phyloP scores from a whole-genome alignment of 2,329 filamentous ascomycete genomes.

The Trichoderma koningiopsis region DNA sequence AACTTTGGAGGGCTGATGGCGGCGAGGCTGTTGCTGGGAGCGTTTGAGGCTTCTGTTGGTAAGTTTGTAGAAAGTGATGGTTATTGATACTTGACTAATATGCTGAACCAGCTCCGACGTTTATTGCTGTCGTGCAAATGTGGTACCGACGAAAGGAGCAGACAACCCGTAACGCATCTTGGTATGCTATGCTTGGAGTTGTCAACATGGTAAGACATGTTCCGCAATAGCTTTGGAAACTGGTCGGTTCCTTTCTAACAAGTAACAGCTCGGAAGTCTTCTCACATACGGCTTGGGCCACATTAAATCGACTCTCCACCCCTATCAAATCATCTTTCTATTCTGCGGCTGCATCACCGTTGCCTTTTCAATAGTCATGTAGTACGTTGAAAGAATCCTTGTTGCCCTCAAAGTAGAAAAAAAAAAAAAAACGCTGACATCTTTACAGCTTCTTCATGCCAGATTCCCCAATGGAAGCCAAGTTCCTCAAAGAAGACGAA shows the following conservation, averaged over 20 bases:
- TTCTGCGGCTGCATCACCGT: conserved; percentile 46
- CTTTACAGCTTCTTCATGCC: conserved; percentile 54
- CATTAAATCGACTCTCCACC: conserved; percentile 34
- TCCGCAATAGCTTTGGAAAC: no score
- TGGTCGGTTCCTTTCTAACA: no score
- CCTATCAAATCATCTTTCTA: conserved; percentile 48
- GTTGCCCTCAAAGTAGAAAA: no score
- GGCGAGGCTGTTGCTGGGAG: conserved; percentile 49
- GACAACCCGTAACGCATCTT: conserved; percentile 36
- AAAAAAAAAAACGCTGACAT: no score
- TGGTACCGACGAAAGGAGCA: conserved; percentile 42
- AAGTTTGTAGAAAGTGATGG: background rate
- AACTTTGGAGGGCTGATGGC: conserved; percentile 50
- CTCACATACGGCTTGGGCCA: conserved; percentile 39
- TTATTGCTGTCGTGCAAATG: conserved; percentile 41
- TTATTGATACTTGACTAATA: no score
- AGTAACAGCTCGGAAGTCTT: conserved; percentile 34
- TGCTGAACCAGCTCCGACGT: conserved; percentile 33
- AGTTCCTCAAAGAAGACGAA: conserved; percentile 58
- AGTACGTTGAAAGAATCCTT: conserved; percentile 35
- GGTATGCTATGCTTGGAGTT: conserved; percentile 39
- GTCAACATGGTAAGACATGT: conserved; percentile 38
- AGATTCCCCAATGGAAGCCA: conserved; percentile 62
- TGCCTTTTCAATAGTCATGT: conserved; percentile 50
- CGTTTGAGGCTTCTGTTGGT: conserved; percentile 50